Base-by-base conservation (phyloP, 2,329 filamentous ascomycete species). In the Cordyceps fumosorosea region DNA sequence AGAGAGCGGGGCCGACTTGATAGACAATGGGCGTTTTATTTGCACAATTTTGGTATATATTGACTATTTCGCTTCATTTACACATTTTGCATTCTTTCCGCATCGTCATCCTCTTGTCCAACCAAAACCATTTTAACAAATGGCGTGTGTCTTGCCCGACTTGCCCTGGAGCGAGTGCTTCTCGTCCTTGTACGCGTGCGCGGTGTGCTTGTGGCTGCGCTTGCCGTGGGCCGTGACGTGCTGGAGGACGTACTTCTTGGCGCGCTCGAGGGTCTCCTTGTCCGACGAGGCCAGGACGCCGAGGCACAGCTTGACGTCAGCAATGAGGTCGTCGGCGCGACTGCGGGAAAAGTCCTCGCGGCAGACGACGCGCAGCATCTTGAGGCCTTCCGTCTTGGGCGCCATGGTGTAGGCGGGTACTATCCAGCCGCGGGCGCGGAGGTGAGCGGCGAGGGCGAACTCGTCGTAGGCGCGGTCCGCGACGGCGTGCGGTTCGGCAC, bases 361-460 rank as follows among this genome's bases (percentile, higher is more conserved):
- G 5, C 97, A 90, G 0, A 98, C 93, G 5, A 97, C 86, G 44
- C 93, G 88, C 80, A 97, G 86, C 84, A 98, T 88, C 82, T 96
- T 96, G 71, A 97, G 81, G 66, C 86, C 80, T 62, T 90, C 81
- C 20, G 90, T 92, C 72, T 96, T 83, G 20, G 93, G 93, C 0
- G 93, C 93, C 93, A 97, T 97, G 45, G 93, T 98, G 77, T 98
- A 98, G 0, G 93, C 93, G 0, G 93, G 93, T 0, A 97, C 90
- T 34, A 97, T 89, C 93, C 93, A 98, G 50, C 91, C 90, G 40
- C 92, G 85, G 66, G 90, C 87, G 57, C 93, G 89, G 29, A 97
- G 84, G 74, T 92, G 89, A 72, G 96, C 92, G 1, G 93, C 93
- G 47, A 92, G 77, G 0, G 88, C 83, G 64, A 92, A 93, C 74